Base-by-base conservation (phyloP, 179 eudicot genomes). In the Spinacia oleracea region DNA sequence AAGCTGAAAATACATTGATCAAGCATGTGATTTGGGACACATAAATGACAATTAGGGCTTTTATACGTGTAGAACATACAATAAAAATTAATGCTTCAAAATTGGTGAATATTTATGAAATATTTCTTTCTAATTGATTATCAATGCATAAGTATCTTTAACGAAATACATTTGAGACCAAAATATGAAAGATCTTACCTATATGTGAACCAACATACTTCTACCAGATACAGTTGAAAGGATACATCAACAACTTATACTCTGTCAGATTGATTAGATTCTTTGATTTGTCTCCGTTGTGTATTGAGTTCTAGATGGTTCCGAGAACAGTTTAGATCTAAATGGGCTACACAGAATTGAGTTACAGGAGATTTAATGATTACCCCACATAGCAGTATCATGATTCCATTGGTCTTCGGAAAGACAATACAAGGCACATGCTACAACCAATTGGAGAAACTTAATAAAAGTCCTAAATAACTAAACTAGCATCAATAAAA, bases 341-440 rank as follows among this genome's bases (percentile, higher is more conserved):
- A 43, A 64, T 63, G 67, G 75, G 45, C 58, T 81, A 35, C 62
- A 48, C 8, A 35, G 35, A 21, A 63, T 18, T 60, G 48, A 70
- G 46, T 53, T 25, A 38, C 55, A 80, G 75, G 51, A 18, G 53
- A 58, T 62, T 71, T 71, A 55, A 79, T n/a, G 48, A 42, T 56
- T 34, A 32, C 75, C 75, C 78, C 75, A 75, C 79, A 42, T 58
- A 50, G 23, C 35, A 75, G 18, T 38, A 7, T 12, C 20, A 48
- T 59, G 34, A 62, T 63, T 38, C 67, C 40, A 23, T 70, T 80
- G 80, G 42, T 42, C 53, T 6, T 69, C 1, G 43, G n/a, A 50
- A 70, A 55, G 32, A 71, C 60, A n/a, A 80, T 25, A 63, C 46
- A 70, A 62, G 27, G 67, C 75, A 60, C 76, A 59, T 70, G 73